These are phyloP conservation scores for Trichoderma sp. DNA, from an alignment of 2,329 filamentous ascomycete genomes.

Conservation along the genomic window DNA sequence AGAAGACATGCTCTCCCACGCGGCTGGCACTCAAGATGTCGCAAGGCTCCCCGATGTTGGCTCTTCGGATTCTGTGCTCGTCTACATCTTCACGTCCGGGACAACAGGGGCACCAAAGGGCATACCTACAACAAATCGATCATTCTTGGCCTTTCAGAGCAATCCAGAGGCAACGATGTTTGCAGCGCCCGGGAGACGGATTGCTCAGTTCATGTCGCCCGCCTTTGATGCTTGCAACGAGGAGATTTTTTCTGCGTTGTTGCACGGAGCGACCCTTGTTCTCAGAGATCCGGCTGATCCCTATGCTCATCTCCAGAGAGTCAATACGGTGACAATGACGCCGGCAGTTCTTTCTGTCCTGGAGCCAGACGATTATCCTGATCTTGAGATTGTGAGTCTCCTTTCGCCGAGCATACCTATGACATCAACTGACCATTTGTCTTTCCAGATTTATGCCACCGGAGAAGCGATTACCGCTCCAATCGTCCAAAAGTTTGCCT, in stretches of 20 bases:
- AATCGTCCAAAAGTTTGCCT: slow-evolving; percentile 11
- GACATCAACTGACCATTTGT: not conserved
- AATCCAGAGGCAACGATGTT: slow-evolving; percentile 24
- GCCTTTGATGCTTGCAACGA: slow-evolving; percentile 23
- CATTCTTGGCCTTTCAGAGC: slow-evolving; percentile 24
- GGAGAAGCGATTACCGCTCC: slow-evolving; percentile 6
- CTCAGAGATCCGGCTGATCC: slow-evolving; percentile 22
- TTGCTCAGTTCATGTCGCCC: slow-evolving; percentile 27
- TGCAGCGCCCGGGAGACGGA: slow-evolving; percentile 20
- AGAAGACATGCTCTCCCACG: not conserved
- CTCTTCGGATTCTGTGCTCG: slow-evolving; percentile 8
- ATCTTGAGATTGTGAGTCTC: slow-evolving; percentile 11
- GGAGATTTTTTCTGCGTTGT: slow-evolving; percentile 19
- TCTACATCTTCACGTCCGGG: slow-evolving; percentile 26
- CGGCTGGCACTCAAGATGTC: too few relatives aligned
- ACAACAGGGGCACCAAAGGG: slow-evolving; percentile 26
- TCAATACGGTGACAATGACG: slow-evolving; percentile 19
- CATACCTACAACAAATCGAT: slow-evolving; percentile 17
- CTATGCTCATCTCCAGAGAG: slow-evolving; percentile 16
- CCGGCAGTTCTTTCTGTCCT: slow-evolving; percentile 17
- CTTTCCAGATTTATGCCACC: slow-evolving; percentile 1
- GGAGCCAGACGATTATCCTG: slow-evolving; percentile 5
- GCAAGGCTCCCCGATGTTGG: slow-evolving; percentile 8
- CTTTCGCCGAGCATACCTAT: not conserved
- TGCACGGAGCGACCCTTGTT: slow-evolving; percentile 25